Conservation (phyloP, 371 early-diverging fungal genomes). For the Mucor mucedo region DNA sequence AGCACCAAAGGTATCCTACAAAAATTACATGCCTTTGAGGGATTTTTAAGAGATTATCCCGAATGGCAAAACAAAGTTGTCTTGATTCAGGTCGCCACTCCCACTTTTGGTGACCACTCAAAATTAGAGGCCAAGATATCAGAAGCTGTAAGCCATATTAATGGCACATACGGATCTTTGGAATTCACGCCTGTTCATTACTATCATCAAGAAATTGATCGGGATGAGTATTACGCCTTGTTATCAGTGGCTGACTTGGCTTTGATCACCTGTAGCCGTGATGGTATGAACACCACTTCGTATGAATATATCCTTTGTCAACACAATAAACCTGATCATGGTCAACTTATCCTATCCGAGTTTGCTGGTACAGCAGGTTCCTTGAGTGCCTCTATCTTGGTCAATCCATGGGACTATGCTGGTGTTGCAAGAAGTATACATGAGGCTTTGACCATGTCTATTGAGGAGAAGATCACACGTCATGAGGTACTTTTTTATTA, state of each 20-base stretch:
- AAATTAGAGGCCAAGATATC: constrained; percentile 87
- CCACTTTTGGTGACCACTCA: constrained; percentile 62
- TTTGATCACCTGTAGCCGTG: constrained; percentile 96
- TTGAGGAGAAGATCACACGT: constrained; percentile 74
- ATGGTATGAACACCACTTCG: constrained; percentile 99
- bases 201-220: constrained; percentile 94
- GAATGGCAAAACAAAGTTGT: constrained; percentile 92
- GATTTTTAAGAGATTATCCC: constrained; percentile 87
- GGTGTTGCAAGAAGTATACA: constrained; percentile 91
- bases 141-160: constrained; percentile 91
- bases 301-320: constrained; percentile 98
- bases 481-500: constrained; percentile 28
- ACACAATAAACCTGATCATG: constrained; percentile 77
- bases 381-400: constrained; percentile 85
- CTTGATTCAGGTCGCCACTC: constrained; percentile 82
- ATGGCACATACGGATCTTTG: constrained; percentile 92
- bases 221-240: constrained; percentile 96
- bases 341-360: constrained; percentile 95
- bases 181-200: constrained; percentile 95
- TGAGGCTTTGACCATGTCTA: constrained; percentile 82
- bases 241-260: constrained; percentile 94
- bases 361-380: constrained; percentile 97
- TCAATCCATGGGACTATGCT: constrained; percentile 96
- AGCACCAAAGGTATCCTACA: constrained; percentile 98
- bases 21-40: constrained; percentile 94